Percentiles rank a stretch among this genome's conserved stretches.
Evolutionary conservation across 2,329 filamentous ascomycete genomes (phyloP).

Genomic region (Alternaria solani): DNA sequence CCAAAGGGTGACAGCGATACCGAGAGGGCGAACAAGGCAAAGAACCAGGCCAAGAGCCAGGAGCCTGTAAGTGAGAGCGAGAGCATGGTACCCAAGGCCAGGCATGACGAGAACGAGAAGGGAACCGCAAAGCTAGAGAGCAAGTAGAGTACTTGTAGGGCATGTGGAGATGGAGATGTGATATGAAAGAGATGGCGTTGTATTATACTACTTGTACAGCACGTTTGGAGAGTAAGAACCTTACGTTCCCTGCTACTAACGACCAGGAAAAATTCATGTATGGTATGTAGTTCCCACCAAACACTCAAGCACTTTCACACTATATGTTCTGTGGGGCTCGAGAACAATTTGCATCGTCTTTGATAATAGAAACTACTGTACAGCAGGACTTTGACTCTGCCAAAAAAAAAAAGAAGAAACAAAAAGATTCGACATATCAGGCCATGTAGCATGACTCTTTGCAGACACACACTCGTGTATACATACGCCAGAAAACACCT

Average conservation of each 20-base stretch:
- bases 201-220: conserved; percentile 15
- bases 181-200: conserved; percentile 1
- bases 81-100: conserved; percentile 59
- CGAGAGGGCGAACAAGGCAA: conserved; percentile 6
- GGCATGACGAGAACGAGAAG: conserved; percentile 53
- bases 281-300: background rate
- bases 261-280: conserved; percentile 2
- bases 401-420: background rate
- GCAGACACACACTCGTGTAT: background rate
- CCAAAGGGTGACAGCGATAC: conserved; percentile 1
- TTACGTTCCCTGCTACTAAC: background rate
- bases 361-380: conserved; percentile 2
- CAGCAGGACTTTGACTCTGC: background rate
- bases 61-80: conserved; percentile 52
- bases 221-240: background rate
- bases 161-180: background rate
- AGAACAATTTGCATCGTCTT: background rate
- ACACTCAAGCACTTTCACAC: background rate
- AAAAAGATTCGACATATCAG: background rate
- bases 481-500: conserved; percentile 5
- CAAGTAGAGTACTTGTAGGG: background rate
- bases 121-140: conserved; percentile 7
- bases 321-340: background rate
- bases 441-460: conserved; percentile 1
- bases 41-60: conserved; percentile 9